Base-by-base conservation (phyloP, 2,329 filamentous ascomycete species). In the Fulvia fulva region DNA sequence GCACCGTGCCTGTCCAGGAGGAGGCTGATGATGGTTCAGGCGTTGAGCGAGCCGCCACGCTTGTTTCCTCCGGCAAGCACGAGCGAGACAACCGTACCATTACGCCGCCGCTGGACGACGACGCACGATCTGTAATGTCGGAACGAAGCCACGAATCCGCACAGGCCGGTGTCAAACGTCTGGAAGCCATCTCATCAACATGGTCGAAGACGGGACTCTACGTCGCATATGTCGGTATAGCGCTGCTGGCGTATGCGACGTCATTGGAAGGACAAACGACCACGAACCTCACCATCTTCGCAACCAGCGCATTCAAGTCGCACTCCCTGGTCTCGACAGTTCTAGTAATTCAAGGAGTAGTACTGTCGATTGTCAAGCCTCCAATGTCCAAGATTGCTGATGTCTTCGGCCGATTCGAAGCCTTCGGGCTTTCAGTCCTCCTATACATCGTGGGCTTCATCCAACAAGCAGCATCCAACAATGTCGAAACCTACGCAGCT, bases 301-400 rank as follows among this genome's bases (percentile, higher is more conserved):
- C 87, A 28, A 88, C 86, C 1, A 88, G 85, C 58, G 78, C 81
- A 2, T 89, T 88, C 67, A 76, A 77, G 41, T 78, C 80, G 51
- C 87, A 89, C 68, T 86, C 86, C 12, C 77, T 89, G 32, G 78
- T 87, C 44, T 84, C 86, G 16, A 87, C 85, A 0, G 82, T 88
- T 23, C 77, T 81, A 26, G 84, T 87, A 11, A 80, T 88, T 8
- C 83, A 87, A 60, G 81, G 82, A 65, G 82, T 87, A 3, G 84
- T 88, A 16, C 82, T 86, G 68, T 70, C 83, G 52, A 80, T 85
- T 49, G 80, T 84, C 65, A 85, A 85, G 63, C 80, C 83, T 2
- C 82, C 82, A 9, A 81, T 85, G 77, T 81, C 83, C 55, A 85
- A 85, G 68, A 76, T 85, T 37, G 82, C 83, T 43, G 81, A 86